Evolutionary conservation across 352 stramenopile species (phyloP).

Genomic region (Phytophthora boehmeriae): DNA sequence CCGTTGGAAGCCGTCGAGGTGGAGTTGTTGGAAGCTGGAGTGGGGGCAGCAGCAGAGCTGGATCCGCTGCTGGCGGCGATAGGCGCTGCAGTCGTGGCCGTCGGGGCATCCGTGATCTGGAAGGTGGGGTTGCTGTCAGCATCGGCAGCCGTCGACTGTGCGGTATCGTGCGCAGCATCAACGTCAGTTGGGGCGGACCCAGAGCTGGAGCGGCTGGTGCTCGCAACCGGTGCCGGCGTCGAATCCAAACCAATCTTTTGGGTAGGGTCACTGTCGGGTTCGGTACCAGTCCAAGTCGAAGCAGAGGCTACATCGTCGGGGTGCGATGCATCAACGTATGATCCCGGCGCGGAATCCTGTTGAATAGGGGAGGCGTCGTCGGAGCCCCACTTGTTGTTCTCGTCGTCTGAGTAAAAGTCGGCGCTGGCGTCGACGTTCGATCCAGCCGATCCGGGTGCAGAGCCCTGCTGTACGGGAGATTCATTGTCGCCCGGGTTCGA

Average conservation of each 20-base stretch:
- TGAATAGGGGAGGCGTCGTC: too few species aligned
- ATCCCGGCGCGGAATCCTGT: too few species aligned
- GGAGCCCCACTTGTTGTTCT: neutral
- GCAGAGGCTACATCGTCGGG: too few species aligned
- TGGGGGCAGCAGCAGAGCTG: neutral
- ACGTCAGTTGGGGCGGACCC: neutral
- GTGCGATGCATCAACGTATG: too few species aligned
- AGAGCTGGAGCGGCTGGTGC: too few species aligned
- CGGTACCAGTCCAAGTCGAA: too few species aligned
- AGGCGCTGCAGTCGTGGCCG: constrained; percentile 2
- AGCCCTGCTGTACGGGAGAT: neutral
- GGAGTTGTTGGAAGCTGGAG: constrained; percentile 3
- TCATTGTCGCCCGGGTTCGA: neutral
- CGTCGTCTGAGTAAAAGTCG: neutral
- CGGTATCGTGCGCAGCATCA: neutral
- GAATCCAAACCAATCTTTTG: neutral
- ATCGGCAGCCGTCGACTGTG: neutral
- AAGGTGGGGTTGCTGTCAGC: neutral
- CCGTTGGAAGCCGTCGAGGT: constrained; percentile 11
- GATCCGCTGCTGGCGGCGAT: neutral
- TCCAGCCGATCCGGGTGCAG: neutral
- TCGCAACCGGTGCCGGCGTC: neutral
- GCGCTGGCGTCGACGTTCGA: neutral
- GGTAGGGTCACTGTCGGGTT: too few species aligned
- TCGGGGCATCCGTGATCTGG: neutral